Percentiles rank a stretch among this genome's conserved stretches.
Evolutionary conservation across 305 asterid species (phyloP).

Genomic region (Petunia hybrid): DNA sequence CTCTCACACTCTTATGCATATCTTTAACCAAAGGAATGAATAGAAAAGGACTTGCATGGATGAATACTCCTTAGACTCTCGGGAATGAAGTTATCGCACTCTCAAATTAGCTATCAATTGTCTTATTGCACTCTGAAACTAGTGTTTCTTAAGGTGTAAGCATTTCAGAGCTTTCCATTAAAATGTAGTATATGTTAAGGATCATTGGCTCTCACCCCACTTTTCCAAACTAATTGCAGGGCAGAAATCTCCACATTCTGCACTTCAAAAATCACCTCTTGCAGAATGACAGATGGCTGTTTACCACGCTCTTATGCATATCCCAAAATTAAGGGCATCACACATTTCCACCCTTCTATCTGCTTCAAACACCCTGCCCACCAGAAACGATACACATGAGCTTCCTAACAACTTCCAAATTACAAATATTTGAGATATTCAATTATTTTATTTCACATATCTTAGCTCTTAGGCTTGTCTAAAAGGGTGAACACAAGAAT

Average conservation of each 20-base stretch:
- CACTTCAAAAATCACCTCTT: background rate
- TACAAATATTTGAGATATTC: background rate
- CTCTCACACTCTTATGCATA: no score
- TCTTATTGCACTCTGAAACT: background rate
- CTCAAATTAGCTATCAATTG: background rate
- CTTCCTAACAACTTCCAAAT: background rate
- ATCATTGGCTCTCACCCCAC: background rate
- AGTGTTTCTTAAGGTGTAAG: background rate
- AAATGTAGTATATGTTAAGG: background rate
- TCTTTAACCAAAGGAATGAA: background rate
- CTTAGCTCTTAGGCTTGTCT: slow-evolving; percentile 5
- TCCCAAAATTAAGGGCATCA: background rate
- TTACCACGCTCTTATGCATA: background rate
- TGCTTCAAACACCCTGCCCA: background rate
- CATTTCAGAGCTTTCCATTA: background rate
- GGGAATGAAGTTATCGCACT: background rate
- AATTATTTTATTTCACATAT: background rate
- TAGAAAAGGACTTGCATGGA: background rate
- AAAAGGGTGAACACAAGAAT: background rate
- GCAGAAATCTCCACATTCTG: background rate
- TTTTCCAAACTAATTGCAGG: background rate
- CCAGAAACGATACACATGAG: slow-evolving; percentile 15
- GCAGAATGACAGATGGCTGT: background rate
- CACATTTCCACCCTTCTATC: background rate
- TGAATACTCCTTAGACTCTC: background rate